phyloP scores from a whole-genome alignment of 306 rosid species.

The Citrullus colocynthis region DNA sequence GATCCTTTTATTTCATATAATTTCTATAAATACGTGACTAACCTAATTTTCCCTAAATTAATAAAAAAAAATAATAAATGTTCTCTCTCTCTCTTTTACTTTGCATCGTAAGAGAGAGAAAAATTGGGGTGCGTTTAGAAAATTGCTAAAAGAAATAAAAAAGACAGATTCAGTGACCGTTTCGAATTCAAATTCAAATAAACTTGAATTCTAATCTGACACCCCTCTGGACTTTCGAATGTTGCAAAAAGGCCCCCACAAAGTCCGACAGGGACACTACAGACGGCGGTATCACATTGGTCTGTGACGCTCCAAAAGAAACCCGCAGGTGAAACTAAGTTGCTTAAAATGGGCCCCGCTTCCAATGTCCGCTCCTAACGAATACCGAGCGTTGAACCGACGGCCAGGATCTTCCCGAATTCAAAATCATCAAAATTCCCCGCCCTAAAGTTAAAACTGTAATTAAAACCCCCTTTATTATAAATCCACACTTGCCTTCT shows the following conservation, averaged over 20 bases:
- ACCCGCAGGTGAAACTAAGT: neutral
- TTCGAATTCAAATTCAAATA: conserved; percentile 65
- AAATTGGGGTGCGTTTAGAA: neutral
- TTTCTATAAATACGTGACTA: neutral
- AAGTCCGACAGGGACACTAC: neutral
- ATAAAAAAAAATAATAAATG: neutral
- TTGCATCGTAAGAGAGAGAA: neutral
- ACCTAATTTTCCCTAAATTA: neutral
- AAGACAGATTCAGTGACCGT: conserved; percentile 52
- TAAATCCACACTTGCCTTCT: conserved; percentile 20
- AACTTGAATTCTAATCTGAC: conserved; percentile 10
- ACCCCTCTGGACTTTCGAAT: conserved; percentile 12
- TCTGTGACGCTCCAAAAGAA: neutral
- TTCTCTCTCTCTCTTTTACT: neutral
- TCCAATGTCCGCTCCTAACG: conserved; percentile 49
- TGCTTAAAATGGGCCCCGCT: conserved; percentile 31
- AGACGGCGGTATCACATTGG: neutral
- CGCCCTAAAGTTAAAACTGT: conserved; percentile 27
- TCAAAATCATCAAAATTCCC: conserved; percentile 55
- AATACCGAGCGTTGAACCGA: conserved; percentile 22
- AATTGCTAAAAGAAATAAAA: too few species aligned
- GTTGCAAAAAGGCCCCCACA: neutral
- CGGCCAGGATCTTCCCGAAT: conserved; percentile 39
- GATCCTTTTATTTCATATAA: neutral
- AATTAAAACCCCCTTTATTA: conserved; percentile 21